Evolutionary conservation across 106 monocot genomes (phyloP).

Genomic region (Cymbidium sinense): DNA sequence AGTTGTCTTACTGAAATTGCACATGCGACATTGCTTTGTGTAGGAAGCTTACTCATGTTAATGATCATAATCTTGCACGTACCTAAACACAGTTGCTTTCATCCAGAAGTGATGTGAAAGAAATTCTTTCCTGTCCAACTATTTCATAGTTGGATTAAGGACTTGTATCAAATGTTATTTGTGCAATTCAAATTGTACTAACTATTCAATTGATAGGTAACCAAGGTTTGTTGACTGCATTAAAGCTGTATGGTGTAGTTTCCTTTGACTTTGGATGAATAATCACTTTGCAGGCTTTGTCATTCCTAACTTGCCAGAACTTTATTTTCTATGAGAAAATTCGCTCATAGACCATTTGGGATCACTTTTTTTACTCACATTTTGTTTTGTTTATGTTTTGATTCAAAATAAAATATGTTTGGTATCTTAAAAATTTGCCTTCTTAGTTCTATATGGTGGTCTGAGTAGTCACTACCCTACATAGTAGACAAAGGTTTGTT

Average conservation of each 20-base stretch:
- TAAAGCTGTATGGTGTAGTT: neutral
- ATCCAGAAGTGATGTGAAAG: neutral
- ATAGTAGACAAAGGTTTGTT: no score
- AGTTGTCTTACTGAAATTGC: neutral
- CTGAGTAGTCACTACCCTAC: no score
- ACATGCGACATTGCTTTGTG: neutral
- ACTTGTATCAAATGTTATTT: neutral
- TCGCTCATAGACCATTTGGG: no score
- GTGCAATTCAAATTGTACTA: neutral
- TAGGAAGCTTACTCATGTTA: conserved; percentile 1
- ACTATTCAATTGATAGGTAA: neutral
- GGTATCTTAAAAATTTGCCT: no score
- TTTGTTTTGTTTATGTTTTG: no score
- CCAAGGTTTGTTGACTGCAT: neutral
- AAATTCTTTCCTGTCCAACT: neutral
- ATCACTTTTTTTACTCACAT: no score
- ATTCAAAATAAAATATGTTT: no score
- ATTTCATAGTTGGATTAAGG: neutral
- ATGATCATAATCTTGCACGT: neutral
- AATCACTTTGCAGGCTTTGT: neutral
- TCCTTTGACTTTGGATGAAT: neutral
- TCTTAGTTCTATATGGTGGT: no score
- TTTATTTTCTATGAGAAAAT: neutral
- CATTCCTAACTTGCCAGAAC: neutral
- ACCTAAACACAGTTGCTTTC: neutral